Conservation (phyloP, 192 early-diverging fungal species). For the Umbelopsis ramanniana region DNA sequence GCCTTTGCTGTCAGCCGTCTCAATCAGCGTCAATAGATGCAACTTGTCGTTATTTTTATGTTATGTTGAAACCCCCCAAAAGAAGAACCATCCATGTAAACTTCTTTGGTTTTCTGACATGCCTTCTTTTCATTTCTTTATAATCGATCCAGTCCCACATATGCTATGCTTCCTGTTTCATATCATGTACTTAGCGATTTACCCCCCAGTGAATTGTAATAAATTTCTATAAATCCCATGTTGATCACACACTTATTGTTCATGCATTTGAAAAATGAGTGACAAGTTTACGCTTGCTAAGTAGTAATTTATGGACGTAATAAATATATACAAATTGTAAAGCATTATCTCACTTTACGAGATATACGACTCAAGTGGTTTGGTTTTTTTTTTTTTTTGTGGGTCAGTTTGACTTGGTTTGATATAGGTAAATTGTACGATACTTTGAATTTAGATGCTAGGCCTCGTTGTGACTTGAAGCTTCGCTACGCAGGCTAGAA, state of each 20-base stretch:
- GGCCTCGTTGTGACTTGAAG: neutral
- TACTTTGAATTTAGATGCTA: too few relatives aligned
- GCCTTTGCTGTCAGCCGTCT: constrained; percentile 36
- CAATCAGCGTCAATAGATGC: constrained; percentile 17
- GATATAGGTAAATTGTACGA: too few relatives aligned
- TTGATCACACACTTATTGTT: neutral
- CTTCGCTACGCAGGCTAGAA: neutral
- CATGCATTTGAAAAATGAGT: neutral
- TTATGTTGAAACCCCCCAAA: neutral
- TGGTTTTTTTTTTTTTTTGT: neutral
- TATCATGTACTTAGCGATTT: constrained; percentile 12
- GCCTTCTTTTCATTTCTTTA: neutral
- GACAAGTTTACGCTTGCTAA: neutral
- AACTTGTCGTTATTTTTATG: neutral
- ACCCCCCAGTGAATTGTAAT: constrained; percentile 19
- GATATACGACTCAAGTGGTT: neutral
- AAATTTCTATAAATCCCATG: neutral
- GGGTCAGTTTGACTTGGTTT: too few relatives aligned
- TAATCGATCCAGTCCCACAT: neutral
- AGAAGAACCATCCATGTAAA: neutral
- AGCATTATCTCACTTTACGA: neutral
- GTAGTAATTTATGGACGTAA: too few relatives aligned
- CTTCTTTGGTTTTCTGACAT: neutral
- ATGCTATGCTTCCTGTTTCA: neutral
- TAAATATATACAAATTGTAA: constrained; percentile 7